Evolutionary conservation across 148 eudicot genomes (phyloP).

Genomic region (Pharnaceum exiguum): DNA sequence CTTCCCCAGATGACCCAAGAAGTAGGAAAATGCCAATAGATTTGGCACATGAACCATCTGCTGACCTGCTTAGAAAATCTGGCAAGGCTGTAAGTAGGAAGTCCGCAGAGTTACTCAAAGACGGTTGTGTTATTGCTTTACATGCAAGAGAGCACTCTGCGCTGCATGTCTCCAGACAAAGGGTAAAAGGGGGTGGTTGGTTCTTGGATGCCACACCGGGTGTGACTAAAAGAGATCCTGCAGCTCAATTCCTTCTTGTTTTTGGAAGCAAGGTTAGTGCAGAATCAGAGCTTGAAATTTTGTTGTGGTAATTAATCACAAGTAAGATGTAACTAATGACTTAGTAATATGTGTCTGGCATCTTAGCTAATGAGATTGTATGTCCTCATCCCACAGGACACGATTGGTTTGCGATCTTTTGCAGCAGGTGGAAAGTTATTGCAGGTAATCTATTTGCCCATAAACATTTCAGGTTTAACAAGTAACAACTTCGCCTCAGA

Average conservation of each 20-base stretch:
- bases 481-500: background rate
- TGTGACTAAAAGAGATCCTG: slow-evolving; percentile 93
- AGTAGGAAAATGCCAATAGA: slow-evolving; percentile 56
- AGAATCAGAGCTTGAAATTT: background rate
- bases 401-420: slow-evolving; percentile 88
- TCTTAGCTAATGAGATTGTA: slow-evolving; percentile 3
- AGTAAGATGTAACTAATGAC: no score
- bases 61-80: slow-evolving; percentile 39
- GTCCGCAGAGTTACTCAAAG: slow-evolving; percentile 57
- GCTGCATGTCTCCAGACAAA: slow-evolving; percentile 86
- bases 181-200: slow-evolving; percentile 96
- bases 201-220: slow-evolving; percentile 71
- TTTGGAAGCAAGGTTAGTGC: slow-evolving; percentile 68
- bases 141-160: slow-evolving; percentile 57
- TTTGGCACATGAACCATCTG: slow-evolving; percentile 42
- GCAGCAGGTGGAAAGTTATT: slow-evolving; percentile 98
- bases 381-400: slow-evolving; percentile 43
- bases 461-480: background rate
- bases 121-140: slow-evolving; percentile 83
- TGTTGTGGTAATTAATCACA: no score
- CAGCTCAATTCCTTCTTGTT: slow-evolving; percentile 90
- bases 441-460: slow-evolving; percentile 52
- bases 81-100: slow-evolving; percentile 38
- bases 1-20: slow-evolving; percentile 76
- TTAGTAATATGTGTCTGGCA: background rate